These are phyloP conservation scores for Blastomyces emzantsi DNA, from an alignment of 2,329 filamentous ascomycete species.

Conservation along the genomic window DNA sequence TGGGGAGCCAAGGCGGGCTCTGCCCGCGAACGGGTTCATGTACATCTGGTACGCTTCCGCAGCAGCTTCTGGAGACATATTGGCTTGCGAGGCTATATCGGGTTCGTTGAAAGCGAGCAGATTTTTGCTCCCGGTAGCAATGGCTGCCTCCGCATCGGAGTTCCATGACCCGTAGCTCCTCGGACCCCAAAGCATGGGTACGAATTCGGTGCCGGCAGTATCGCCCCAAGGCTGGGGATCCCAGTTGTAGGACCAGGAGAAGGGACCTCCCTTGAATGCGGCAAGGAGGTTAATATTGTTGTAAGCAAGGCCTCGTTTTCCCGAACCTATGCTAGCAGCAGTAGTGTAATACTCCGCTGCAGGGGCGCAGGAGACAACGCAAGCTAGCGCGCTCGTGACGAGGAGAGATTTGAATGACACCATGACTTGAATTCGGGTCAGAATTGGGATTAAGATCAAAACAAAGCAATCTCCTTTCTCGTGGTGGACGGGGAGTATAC, in stretches of 20 bases:
- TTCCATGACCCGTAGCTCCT: slow-evolving; percentile 31
- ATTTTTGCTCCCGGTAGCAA: slow-evolving; percentile 29
- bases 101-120: slow-evolving; percentile 42
- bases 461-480: not conserved
- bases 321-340: slow-evolving; percentile 2
- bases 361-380: slow-evolving; percentile 28
- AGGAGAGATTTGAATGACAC: slow-evolving; percentile 28
- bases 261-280: slow-evolving; percentile 24
- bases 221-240: slow-evolving; percentile 24
- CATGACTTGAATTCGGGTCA: slow-evolving; percentile 23
- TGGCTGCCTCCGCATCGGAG: slow-evolving; percentile 25
- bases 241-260: slow-evolving; percentile 43
- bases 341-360: slow-evolving; percentile 5
- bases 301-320: slow-evolving; percentile 34
- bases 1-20: slow-evolving; percentile 36
- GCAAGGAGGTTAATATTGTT: slow-evolving; percentile 30
- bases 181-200: slow-evolving; percentile 40
- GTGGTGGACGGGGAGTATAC: not conserved
- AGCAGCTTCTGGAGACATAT: slow-evolving; percentile 31
- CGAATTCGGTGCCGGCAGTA: slow-evolving; percentile 32
- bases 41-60: slow-evolving; percentile 30
- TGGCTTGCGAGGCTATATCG: slow-evolving; percentile 32
- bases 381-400: slow-evolving; percentile 28
- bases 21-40: slow-evolving; percentile 30
- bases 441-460: not conserved